phyloP scores from a whole-genome alignment of 2,329 filamentous ascomycete species.

The Pseudogymnoascus sp. region DNA sequence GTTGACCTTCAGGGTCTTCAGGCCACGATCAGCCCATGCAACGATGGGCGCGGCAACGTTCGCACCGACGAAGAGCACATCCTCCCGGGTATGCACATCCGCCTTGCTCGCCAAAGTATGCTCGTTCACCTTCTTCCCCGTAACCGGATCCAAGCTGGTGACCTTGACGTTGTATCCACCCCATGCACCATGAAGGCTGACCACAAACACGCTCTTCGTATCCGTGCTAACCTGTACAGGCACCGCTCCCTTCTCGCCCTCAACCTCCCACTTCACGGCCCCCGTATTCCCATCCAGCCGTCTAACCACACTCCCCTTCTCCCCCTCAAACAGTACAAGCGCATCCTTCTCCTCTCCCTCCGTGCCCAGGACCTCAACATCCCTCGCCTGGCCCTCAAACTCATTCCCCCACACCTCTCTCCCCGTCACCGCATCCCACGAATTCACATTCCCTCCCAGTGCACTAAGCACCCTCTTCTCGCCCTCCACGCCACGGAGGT shows the following conservation, averaged over 20 bases:
- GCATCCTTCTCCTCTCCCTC: conserved; percentile 57
- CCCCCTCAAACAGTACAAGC: conserved; percentile 55
- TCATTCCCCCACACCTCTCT: conserved; percentile 65
- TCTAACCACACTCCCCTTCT: conserved; percentile 50
- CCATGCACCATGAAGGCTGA: conserved; percentile 62
- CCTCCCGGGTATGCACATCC: conserved; percentile 55
- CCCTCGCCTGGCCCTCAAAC: conserved; percentile 51
- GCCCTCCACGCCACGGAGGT: conserved; percentile 66
- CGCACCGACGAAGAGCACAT: conserved; percentile 66
- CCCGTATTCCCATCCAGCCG: conserved; percentile 67
- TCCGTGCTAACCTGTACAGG: conserved; percentile 68
- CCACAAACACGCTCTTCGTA: conserved; percentile 62
- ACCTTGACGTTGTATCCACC: conserved; percentile 71
- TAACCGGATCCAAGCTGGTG: conserved; percentile 60
- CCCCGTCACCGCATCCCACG: conserved; percentile 79
- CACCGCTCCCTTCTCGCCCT: conserved; percentile 56
- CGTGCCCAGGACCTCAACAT: conserved; percentile 65
- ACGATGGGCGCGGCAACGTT: conserved; percentile 68
- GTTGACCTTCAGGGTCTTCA: conserved; percentile 59
- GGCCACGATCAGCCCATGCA: conserved; percentile 60
- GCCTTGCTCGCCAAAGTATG: conserved; percentile 63
- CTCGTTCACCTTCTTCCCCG: conserved; percentile 64
- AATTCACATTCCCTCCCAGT: conserved; percentile 58
- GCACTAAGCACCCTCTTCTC: conserved; percentile 71
- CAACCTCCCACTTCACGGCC: conserved; percentile 68